Evolutionary conservation across 75 land plant genomes (phyloP), one percentile per base, ranked within the genome.

Genomic region (Cunninghamia lanceolata): DNA sequence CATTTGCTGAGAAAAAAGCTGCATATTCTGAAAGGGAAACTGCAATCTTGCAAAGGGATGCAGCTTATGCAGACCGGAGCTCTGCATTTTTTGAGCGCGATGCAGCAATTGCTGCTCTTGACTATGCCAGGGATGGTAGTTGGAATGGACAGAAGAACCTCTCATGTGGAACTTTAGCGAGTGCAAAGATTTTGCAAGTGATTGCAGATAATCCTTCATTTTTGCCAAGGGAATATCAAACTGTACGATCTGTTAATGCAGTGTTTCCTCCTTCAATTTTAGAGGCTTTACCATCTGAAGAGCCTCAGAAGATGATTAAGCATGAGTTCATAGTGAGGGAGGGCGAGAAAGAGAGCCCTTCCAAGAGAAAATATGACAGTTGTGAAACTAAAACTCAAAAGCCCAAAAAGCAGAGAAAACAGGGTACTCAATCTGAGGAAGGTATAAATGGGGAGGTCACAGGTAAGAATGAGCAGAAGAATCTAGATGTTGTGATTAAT

Each of bases 351-450:
- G 90, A 88, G 32, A 54, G 50, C n/a, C 88, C 87, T 43, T 59
- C 76, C 38, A 88, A 91, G 91, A 93, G 90, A 85, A 88, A 88
- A 56, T 71, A 84, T n/a, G 86, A 86, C 73, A 83, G 89, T 14
- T 83, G 39, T 39, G 45, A 83, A 56, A 70, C 74, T 3, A 93
- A 90, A 66, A 28, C 82, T 3, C 90, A 88, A 5, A 93, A 89
- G 87, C 87, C 85, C 21, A 93, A 91, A 68, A 93, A 89, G 86
- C 59, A 86, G 13, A 93, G 80, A 86, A 91, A 89, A 59, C 66
- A 25, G 16, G n/a, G 73, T 17, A 52, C 32, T 35, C 66, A 30
- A 83, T 38, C 46, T 19, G 73, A 86, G 81, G 91, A 91, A 28
- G 86, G 76, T 35, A 21, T 52, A 13, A 84, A 54, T 63, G 7